These are phyloP conservation scores for Didymella keratinophila DNA, from an alignment of 2,329 filamentous ascomycete genomes.

Conservation along the genomic window DNA sequence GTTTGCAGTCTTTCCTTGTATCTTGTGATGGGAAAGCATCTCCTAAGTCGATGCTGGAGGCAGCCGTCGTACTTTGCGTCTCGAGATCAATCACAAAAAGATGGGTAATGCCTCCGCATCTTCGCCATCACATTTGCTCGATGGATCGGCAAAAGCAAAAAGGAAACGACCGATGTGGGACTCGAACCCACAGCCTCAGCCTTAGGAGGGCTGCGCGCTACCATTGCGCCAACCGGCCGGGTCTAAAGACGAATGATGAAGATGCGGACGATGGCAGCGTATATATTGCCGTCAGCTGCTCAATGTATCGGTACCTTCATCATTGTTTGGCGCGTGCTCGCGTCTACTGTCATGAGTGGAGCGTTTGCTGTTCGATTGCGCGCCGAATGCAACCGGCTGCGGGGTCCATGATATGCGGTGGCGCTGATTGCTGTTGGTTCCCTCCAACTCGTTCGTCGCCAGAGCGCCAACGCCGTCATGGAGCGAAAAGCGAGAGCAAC, in stretches of 20 bases:
- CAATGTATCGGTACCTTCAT: background rate
- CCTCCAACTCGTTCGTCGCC: background rate
- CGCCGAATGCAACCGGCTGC: background rate
- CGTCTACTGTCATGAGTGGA: background rate
- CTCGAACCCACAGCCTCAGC: slow-evolving; percentile 25
- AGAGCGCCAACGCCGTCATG: background rate
- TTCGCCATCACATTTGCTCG: background rate
- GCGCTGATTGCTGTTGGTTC: background rate
- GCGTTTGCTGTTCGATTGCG: background rate
- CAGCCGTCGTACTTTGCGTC: background rate
- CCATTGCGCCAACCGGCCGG: slow-evolving; percentile 26
- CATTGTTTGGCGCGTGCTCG: background rate
- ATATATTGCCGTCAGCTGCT: background rate
- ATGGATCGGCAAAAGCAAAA: background rate
- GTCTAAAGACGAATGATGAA: slow-evolving; percentile 1
- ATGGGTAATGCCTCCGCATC: background rate
- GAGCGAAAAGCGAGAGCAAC: no score
- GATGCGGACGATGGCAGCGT: fast-evolving
- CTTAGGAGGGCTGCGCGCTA: slow-evolving; percentile 26
- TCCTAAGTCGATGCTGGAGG: background rate
- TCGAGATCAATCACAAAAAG: background rate
- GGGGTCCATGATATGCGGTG: background rate
- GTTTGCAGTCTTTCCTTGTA: background rate
- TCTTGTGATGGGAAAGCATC: no score
- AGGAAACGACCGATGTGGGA: slow-evolving; percentile 21